Conservation (phyloP, 495 filamentous ascomycete genomes). For the Hypoxylon lienhwacheense region DNA sequence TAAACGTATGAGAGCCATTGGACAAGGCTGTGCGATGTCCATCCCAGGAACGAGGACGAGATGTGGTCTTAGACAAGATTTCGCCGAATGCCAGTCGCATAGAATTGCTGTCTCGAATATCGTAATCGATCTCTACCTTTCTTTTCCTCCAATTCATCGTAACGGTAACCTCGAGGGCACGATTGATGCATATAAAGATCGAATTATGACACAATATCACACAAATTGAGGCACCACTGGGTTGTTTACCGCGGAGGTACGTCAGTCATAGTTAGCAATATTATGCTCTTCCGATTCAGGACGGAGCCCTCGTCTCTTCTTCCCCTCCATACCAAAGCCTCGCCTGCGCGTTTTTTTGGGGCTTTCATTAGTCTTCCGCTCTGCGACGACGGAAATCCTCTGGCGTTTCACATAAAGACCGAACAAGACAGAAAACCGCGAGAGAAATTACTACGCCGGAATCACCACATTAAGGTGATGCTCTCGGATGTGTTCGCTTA, state of each 20-base stretch:
- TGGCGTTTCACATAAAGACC: slow-evolving; percentile 11
- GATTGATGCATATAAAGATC: too few species aligned
- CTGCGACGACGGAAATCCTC: neutral
- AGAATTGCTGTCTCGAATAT: neutral
- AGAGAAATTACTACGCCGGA: slow-evolving; percentile 7
- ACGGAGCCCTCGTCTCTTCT: slow-evolving; percentile 2
- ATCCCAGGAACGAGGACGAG: too few species aligned
- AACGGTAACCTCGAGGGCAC: neutral
- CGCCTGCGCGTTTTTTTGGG: slow-evolving; percentile 5
- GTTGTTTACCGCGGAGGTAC: neutral
- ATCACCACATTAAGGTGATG: neutral
- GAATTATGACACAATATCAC: too few species aligned
- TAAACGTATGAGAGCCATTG: too few species aligned
- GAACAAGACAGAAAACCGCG: neutral
- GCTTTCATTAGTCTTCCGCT: neutral
- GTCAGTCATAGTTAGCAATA: neutral
- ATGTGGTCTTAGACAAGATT: too few species aligned
- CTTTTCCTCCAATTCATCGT: neutral
- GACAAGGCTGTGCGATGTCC: too few species aligned
- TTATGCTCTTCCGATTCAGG: too few species aligned
- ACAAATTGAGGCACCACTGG: too few species aligned
- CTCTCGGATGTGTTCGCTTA: slow-evolving; percentile 4
- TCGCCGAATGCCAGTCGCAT: too few species aligned
- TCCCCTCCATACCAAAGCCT: neutral
- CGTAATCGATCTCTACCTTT: too few species aligned